Conservation (phyloP, 192 early-diverging fungal species). For the Spinellus fusiger region DNA sequence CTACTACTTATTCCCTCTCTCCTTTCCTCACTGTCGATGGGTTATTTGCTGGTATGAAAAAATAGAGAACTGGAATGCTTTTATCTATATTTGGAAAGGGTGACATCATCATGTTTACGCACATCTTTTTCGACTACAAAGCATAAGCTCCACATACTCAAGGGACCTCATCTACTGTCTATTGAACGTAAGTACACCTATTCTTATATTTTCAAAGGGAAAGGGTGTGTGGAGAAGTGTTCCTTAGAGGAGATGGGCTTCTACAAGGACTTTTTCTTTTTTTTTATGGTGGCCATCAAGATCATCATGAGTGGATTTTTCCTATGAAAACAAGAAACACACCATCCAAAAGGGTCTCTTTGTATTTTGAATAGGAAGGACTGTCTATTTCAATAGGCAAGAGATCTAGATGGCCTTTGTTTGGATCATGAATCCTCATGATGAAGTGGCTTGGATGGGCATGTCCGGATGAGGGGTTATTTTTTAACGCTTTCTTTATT, state of each 20-base stretch:
- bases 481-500: not conserved
- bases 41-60: too few species aligned
- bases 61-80: not conserved
- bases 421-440: not conserved
- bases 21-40: too few species aligned
- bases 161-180: not conserved
- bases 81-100: not conserved
- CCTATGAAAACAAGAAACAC: not conserved
- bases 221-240: not conserved
- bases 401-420: not conserved
- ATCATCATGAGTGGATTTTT: not conserved
- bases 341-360: not conserved
- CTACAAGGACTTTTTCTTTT: not conserved
- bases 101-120: constrained; percentile 1
- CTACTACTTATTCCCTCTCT: too few species aligned
- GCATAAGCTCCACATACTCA: not conserved
- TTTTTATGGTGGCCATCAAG: not conserved
- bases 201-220: not conserved
- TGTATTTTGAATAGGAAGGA: not conserved
- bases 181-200: not conserved
- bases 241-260: not conserved
- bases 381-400: not conserved
- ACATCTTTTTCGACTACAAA: constrained; percentile 1
- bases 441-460: not conserved
- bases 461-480: not conserved